Conservation (phyloP, 2,329 filamentous ascomycete genomes). For the Fusarium redolens region DNA sequence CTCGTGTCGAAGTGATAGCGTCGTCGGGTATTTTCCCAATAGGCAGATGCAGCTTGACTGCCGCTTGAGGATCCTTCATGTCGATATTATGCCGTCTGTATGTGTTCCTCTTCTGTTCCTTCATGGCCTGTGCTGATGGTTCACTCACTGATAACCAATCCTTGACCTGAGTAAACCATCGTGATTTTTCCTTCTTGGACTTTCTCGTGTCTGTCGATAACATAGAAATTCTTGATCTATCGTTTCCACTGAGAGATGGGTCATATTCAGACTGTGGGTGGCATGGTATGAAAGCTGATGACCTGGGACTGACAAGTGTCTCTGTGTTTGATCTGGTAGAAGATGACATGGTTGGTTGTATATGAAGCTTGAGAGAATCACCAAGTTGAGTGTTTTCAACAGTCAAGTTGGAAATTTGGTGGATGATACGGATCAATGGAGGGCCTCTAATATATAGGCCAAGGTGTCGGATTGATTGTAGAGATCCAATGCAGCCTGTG, state of each 20-base stretch:
- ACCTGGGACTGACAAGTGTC: conserved; percentile 9
- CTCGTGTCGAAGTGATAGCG: conserved; percentile 59
- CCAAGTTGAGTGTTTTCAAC: neutral
- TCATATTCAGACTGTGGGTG: conserved; percentile 42
- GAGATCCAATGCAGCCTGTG: neutral
- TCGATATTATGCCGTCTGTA: conserved; percentile 59
- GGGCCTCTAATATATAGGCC: neutral
- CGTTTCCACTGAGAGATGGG: conserved; percentile 35
- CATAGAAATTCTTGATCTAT: conserved; percentile 24
- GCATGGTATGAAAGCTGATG: conserved; percentile 26
- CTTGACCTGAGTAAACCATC: conserved; percentile 59
- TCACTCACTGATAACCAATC: conserved; percentile 62
- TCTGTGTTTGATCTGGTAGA: conserved; percentile 8
- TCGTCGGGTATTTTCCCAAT: conserved; percentile 58
- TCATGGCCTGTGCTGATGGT: conserved; percentile 62
- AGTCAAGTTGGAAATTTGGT: neutral
- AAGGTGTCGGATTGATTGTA: neutral
- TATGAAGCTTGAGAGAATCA: neutral
- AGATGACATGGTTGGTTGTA: conserved; percentile 16
- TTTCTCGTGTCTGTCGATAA: conserved; percentile 30
- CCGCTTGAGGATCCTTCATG: conserved; percentile 56
- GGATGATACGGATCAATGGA: neutral
- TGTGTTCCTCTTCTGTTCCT: conserved; percentile 56
- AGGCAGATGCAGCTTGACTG: conserved; percentile 59
- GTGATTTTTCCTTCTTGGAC: conserved; percentile 45